Base-by-base conservation (phyloP, 2,329 filamentous ascomycete genomes). In the Aspergillus eucalypticola region DNA sequence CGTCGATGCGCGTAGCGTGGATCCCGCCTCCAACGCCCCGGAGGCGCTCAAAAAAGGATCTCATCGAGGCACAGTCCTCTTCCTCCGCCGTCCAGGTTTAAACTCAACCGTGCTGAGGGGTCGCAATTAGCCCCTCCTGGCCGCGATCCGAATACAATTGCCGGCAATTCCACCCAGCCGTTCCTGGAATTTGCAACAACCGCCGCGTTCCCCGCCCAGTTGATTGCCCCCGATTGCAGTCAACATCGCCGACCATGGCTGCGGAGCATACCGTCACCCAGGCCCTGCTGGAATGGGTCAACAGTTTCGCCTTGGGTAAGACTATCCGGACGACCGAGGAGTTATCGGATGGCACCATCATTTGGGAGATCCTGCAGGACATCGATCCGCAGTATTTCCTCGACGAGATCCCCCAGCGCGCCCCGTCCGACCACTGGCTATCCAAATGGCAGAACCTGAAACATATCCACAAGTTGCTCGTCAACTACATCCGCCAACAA, bases 371-470 rank as follows among this genome's bases (percentile, higher is more conserved):
- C 35, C 66, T 81, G 48, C 79, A 81, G 65, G 78, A 81, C 59
- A 79, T 82, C 54, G 79, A 82, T 64, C 75, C 78, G 27, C 75
- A 80, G 56, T 78, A 76, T 63, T 82, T 82, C 62, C 73, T 79
- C 48, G 79, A 79, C 46, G 78, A 78, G 58, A 74, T 82, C 15
- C 80, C 80, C 23, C 78, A 81, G 66, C 73, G 73, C 56, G 75
- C 75, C 32, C 70, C 75, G 10, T 73, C 75, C 19, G 78, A 80
- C 59, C 74, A 79, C 66, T 81, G 79, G 79, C 74, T 81, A 55
- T 73, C 77, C 48, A 79, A 79, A 72, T 79, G 78, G 74, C 78
- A 80, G 68, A 82, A 82, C 66, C 67, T 81, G 62, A 81, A 81
- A 69, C 78, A 79, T 60, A 73, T 82, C 57, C 75, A 80, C 70